phyloP scores from a whole-genome alignment of 31 red algal genomes.

The Odonthalia washingtoniensis region DNA sequence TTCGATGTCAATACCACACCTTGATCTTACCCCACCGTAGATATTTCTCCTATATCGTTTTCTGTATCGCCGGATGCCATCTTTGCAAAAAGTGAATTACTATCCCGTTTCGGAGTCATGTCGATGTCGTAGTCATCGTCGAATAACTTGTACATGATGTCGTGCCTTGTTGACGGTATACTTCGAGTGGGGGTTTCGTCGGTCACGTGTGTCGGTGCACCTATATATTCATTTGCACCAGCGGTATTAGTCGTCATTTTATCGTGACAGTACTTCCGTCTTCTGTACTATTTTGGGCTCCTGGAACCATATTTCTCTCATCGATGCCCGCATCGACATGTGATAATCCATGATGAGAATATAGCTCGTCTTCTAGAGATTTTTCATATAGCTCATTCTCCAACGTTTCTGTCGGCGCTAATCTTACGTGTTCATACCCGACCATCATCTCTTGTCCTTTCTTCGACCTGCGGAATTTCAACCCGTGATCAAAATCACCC shows the following conservation, averaged over 20 bases:
- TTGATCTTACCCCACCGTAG: not conserved
- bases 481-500: too few species aligned
- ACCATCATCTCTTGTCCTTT: slow-evolving; percentile 15
- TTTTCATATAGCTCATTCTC: not conserved
- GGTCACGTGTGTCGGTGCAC: too few species aligned
- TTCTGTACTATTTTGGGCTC: not conserved
- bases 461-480: slow-evolving; percentile 1
- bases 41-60: not conserved
- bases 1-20: not conserved
- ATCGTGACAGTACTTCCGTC: not conserved
- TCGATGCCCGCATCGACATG: not conserved
- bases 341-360: not conserved
- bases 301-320: not conserved
- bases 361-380: not conserved
- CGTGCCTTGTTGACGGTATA: too few species aligned
- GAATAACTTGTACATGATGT: too few species aligned
- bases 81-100: too few species aligned
- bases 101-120: too few species aligned
- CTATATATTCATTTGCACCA: too few species aligned
- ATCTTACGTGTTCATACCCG: slow-evolving; percentile 38
- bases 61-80: not conserved
- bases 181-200: too few species aligned
- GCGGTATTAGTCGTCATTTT: too few species aligned
- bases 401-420: not conserved
- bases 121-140: too few species aligned